Evolutionary conservation across 2,329 filamentous ascomycete species (phyloP).

Genomic region (Fusarium multiceps): DNA sequence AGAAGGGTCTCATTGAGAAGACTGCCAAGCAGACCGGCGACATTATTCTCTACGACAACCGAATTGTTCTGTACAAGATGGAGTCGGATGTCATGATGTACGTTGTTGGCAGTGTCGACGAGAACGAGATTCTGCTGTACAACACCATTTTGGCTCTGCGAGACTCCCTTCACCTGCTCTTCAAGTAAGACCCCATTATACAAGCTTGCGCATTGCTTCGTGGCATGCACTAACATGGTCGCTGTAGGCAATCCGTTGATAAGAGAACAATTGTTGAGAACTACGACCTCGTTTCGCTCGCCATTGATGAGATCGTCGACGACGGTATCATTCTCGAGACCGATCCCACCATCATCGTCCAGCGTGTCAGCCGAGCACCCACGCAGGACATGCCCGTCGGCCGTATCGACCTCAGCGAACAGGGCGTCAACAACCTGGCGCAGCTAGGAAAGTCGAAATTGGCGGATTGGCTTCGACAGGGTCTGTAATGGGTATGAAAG

Average conservation of each 20-base stretch:
- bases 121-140: constrained; percentile 97
- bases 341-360: constrained; percentile 92
- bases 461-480: constrained; percentile 89
- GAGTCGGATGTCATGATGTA: constrained; percentile 98
- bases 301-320: constrained; percentile 94
- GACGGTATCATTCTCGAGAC: constrained; percentile 98
- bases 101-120: constrained; percentile 88
- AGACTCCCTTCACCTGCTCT: constrained; percentile 88
- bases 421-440: constrained; percentile 92
- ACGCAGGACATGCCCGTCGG: constrained; percentile 91
- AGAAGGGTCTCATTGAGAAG: constrained; percentile 95
- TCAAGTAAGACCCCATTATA: constrained; percentile 73
- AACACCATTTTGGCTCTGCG: constrained; percentile 92
- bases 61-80: constrained; percentile 96
- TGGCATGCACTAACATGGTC: constrained; percentile 16
- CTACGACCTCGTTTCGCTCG: constrained; percentile 94
- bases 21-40: constrained; percentile 95
- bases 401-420: constrained; percentile 94
- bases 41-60: constrained; percentile 97
- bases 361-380: constrained; percentile 91
- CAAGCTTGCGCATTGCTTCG: neutral
- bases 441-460: constrained; percentile 93
- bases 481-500: constrained; percentile 62
- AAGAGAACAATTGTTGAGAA: constrained; percentile 98
- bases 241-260: constrained; percentile 86